These are phyloP conservation scores for Mucor velutinosus DNA, from an alignment of 371 early-diverging fungal species.

Conservation along the genomic window DNA sequence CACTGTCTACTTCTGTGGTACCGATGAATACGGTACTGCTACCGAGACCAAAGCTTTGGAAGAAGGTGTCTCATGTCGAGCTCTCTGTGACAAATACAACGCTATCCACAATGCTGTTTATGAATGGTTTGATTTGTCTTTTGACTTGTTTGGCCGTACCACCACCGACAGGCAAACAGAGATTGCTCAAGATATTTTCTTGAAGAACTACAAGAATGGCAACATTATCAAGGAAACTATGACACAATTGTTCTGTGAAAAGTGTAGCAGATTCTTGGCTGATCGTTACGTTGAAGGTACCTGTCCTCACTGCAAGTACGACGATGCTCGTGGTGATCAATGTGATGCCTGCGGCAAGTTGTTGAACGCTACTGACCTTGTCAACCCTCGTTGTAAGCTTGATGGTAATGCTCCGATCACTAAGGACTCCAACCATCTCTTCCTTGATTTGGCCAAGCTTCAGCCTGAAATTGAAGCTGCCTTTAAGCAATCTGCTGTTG, in stretches of 20 bases:
- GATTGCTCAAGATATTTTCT: slow-evolving; percentile 95
- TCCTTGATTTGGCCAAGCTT: slow-evolving; percentile 86
- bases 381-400: slow-evolving; percentile 95
- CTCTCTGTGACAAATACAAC: slow-evolving; percentile 97
- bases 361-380: slow-evolving; percentile 92
- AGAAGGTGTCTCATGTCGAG: slow-evolving; percentile 88
- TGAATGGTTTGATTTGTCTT: slow-evolving; percentile 96
- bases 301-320: slow-evolving; percentile 91
- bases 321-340: slow-evolving; percentile 99
- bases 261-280: slow-evolving; percentile 93
- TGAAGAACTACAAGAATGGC: slow-evolving; percentile 77
- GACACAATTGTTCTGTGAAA: slow-evolving; percentile 94
- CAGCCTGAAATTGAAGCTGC: slow-evolving; percentile 78
- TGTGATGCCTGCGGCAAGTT: slow-evolving; percentile 98
- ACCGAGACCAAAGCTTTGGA: slow-evolving; percentile 99
- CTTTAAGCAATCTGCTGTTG: slow-evolving; percentile 66
- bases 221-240: slow-evolving; percentile 77
- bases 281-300: slow-evolving; percentile 99
- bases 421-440: slow-evolving; percentile 91
- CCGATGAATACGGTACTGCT: slow-evolving; percentile 99
- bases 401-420: slow-evolving; percentile 84
- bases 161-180: slow-evolving; percentile 89
- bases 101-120: slow-evolving; percentile 90
- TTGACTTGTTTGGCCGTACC: slow-evolving; percentile 98
- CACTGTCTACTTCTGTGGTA: slow-evolving; percentile 96